Conservation (phyloP, 176 grass and related monocot species). For the Melocanna baccifera region DNA sequence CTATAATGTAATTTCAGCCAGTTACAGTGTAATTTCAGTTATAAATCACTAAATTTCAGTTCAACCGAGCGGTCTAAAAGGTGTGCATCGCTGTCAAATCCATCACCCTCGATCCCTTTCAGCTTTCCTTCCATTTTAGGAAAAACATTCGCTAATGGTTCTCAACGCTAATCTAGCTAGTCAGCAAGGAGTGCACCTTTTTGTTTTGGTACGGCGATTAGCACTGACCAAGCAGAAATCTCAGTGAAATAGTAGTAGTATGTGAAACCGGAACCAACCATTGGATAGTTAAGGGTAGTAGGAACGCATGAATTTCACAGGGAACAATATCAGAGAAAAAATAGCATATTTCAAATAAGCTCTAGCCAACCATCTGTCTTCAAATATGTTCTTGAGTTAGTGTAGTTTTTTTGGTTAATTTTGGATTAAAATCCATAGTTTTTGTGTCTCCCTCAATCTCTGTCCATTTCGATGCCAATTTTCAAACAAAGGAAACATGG, state of each 20-base stretch:
- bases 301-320: no score
- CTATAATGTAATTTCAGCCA: no score
- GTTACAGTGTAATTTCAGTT: no score
- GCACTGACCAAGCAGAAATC: not conserved
- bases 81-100: conserved; percentile 29
- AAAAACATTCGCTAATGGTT: not conserved
- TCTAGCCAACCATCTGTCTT: not conserved
- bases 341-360: no score
- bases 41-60: no score
- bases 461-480: not conserved
- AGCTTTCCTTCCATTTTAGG: not conserved
- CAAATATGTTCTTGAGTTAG: not conserved
- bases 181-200: not conserved
- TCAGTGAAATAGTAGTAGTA: not conserved
- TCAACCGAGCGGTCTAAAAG: no score
- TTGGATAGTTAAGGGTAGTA: not conserved
- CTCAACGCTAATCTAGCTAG: not conserved
- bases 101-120: not conserved
- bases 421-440: not conserved
- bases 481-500: not conserved
- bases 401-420: not conserved
- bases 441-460: not conserved
- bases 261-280: no score
- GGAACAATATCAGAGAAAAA: no score
- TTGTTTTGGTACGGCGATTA: not conserved